Percentiles rank a stretch among this genome's conserved stretches.
These are phyloP conservation scores for Gynostemma pentaphyllum DNA, from an alignment of 306 rosid genomes.

Conservation along the genomic window DNA sequence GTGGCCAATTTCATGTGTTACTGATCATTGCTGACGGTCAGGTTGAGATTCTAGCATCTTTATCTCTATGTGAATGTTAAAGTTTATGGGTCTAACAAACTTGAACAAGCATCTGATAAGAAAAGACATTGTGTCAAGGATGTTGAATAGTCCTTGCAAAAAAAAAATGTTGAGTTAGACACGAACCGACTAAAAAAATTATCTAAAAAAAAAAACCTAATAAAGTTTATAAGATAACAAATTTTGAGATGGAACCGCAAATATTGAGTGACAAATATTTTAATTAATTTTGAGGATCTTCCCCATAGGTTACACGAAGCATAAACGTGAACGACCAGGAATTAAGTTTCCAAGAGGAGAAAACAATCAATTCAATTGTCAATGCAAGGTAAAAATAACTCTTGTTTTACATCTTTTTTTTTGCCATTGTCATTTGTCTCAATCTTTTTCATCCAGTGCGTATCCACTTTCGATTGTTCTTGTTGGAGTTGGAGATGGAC, in stretches of 20 bases:
- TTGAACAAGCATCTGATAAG: too few species aligned
- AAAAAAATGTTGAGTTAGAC: too few species aligned
- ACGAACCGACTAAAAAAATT: too few species aligned
- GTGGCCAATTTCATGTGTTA: conserved; percentile 82
- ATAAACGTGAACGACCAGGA: conserved; percentile 28
- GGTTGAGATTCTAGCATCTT: conserved; percentile 30
- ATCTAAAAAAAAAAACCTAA: too few species aligned
- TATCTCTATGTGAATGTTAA: too few species aligned
- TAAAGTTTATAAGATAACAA: too few species aligned
- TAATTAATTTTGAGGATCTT: neutral
- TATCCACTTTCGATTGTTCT: conserved; percentile 76
- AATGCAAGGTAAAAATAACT: conserved; percentile 46
- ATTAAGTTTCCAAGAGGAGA: conserved; percentile 74
- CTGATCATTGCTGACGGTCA: conserved; percentile 86
- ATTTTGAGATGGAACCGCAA: too few species aligned
- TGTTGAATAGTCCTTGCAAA: too few species aligned
- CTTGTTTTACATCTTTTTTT: neutral
- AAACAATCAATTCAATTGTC: conserved; percentile 58
- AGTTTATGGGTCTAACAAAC: too few species aligned
- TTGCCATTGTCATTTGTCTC: neutral
- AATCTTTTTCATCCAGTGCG: conserved; percentile 31
- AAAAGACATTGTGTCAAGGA: too few species aligned
- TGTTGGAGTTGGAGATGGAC: conserved; percentile 93
- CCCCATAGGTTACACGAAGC: conserved; percentile 60
- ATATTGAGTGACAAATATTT: too few species aligned